These are phyloP conservation scores for Penstemon newberryi DNA, from an alignment of 257 asterid genomes.

Conservation along the genomic window DNA sequence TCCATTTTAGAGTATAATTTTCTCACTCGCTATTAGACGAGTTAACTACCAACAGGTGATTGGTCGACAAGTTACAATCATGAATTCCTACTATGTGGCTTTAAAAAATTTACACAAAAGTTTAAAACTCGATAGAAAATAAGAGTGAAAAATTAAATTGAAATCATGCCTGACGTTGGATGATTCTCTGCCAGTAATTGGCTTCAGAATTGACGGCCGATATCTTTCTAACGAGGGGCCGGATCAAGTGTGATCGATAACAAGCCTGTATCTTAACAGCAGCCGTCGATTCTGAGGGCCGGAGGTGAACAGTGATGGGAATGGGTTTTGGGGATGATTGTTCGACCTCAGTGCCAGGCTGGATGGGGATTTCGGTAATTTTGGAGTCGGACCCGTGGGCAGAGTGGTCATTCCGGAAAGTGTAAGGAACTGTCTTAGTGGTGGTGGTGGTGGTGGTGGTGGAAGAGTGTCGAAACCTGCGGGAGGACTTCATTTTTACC, in stretches of 20 bases:
- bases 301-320: slow-evolving; percentile 33
- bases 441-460: slow-evolving; percentile 34
- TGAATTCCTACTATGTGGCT: not conserved
- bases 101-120: not conserved
- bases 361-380: slow-evolving; percentile 38
- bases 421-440: slow-evolving; percentile 40
- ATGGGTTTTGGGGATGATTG: slow-evolving; percentile 27
- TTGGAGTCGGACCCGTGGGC: slow-evolving; percentile 32
- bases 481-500: slow-evolving; percentile 41
- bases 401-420: slow-evolving; percentile 41
- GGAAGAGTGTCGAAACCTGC: slow-evolving; percentile 33
- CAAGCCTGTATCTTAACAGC: slow-evolving; percentile 73
- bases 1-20: not conserved
- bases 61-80: not conserved
- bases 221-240: slow-evolving; percentile 62
- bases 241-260: slow-evolving; percentile 63
- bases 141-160: not conserved
- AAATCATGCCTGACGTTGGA: slow-evolving; percentile 77
- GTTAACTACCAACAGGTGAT: not conserved
- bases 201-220: slow-evolving; percentile 77
- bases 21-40: not conserved
- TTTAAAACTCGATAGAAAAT: not conserved
- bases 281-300: slow-evolving; percentile 38
- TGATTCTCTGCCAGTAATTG: slow-evolving; percentile 58
- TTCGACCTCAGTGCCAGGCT: slow-evolving; percentile 28